A percentile compares a stretch with the other conserved stretches of the same genome.
phyloP scores from a whole-genome alignment of 2,329 filamentous ascomycete genomes.

The Beauveria rudraprayagi region DNA sequence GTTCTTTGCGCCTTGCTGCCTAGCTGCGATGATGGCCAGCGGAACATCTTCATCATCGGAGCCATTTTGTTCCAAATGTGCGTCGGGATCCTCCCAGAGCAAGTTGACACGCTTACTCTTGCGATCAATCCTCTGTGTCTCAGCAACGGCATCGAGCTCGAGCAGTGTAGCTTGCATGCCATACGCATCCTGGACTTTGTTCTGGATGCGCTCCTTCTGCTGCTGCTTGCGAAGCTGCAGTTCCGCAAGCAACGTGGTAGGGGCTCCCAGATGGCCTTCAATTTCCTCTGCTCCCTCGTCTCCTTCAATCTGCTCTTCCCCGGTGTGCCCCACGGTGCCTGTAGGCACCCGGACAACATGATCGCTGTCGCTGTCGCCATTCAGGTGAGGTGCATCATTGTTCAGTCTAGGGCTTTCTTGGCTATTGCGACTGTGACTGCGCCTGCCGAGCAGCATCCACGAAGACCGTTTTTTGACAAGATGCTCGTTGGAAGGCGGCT shows the following conservation, averaged over 20 bases:
- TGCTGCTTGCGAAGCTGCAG: slow-evolving; percentile 85
- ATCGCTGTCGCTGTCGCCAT: slow-evolving; percentile 10
- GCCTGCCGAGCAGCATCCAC: slow-evolving; percentile 39
- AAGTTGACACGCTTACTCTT: slow-evolving; percentile 71
- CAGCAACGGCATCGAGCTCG: slow-evolving; percentile 82
- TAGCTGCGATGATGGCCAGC: slow-evolving; percentile 66
- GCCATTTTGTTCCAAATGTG: slow-evolving; percentile 34
- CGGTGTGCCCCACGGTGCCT: slow-evolving; percentile 12
- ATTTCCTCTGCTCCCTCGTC: slow-evolving; percentile 39
- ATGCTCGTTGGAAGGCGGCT: slow-evolving; percentile 17
- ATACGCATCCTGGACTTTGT: slow-evolving; percentile 47
- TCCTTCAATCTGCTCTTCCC: slow-evolving; percentile 23
- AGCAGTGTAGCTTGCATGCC: slow-evolving; percentile 89
- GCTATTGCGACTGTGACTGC: slow-evolving; percentile 23
- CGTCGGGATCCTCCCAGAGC: slow-evolving; percentile 73
- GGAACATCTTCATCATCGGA: slow-evolving; percentile 79
- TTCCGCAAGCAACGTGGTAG: slow-evolving; percentile 87
- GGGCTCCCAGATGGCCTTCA: slow-evolving; percentile 57
- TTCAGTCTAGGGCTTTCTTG: slow-evolving; percentile 20
- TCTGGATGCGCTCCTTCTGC: slow-evolving; percentile 64
- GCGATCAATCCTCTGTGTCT: slow-evolving; percentile 70
- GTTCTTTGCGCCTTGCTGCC: slow-evolving; percentile 44
- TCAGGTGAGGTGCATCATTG: slow-evolving; percentile 7
- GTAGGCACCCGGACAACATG: slow-evolving; percentile 13
- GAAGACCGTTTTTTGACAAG: slow-evolving; percentile 39